Conservation (phyloP, 306 rosid species). For the Glycine soja region DNA sequence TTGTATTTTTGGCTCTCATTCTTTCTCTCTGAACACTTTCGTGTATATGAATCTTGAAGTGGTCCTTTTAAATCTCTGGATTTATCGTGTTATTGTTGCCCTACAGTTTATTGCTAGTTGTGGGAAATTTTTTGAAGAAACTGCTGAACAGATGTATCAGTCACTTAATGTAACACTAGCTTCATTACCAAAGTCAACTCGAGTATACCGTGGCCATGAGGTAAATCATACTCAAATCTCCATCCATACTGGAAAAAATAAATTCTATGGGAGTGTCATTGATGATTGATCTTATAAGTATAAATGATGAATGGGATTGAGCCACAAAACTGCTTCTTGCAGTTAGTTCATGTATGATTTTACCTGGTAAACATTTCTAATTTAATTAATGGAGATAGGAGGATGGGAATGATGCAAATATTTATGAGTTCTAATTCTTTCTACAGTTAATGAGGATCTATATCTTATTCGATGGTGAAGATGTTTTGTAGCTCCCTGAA, state of each 20-base stretch:
- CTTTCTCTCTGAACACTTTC: conserved; percentile 21
- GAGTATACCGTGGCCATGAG: conserved; percentile 94
- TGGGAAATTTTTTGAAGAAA: conserved; percentile 93
- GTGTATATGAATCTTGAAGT: conserved; percentile 20
- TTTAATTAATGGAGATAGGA: not conserved
- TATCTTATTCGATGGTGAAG: not conserved
- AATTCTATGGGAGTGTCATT: conserved; percentile 4
- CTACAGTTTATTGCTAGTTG: conserved; percentile 85
- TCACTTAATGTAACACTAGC: conserved; percentile 75
- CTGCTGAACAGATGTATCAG: conserved; percentile 94
- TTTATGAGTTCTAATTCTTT: not conserved
- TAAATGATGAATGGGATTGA: conserved; percentile 28
- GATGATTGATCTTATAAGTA: not conserved
- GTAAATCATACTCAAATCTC: conserved; percentile 47
- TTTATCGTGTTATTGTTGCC: conserved; percentile 39
- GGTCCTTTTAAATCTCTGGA: conserved; percentile 26
- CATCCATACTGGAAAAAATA: conserved; percentile 11
- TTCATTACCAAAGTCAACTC: conserved; percentile 87
- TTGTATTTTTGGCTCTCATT: not conserved
- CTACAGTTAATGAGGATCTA: not conserved
- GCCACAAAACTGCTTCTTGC: conserved; percentile 11
- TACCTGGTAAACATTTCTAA: not conserved
- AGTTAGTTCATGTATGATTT: not conserved
- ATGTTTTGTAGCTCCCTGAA: not conserved
- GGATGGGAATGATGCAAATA: conserved; percentile 9